Conservation (phyloP, 345 rosid genomes). For the Gossypium rotundifolium region DNA sequence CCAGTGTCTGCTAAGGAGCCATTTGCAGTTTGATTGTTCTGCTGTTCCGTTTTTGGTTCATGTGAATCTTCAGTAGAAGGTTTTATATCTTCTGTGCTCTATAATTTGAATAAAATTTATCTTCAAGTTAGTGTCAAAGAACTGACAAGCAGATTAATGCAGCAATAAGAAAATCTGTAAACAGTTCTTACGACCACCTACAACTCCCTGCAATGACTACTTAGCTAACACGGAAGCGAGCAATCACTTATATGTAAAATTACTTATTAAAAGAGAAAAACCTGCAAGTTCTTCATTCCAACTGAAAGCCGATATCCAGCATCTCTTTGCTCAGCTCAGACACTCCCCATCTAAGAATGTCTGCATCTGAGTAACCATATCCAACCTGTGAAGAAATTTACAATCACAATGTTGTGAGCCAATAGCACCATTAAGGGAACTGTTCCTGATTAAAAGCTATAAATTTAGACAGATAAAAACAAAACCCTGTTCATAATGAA, state of each 20-base stretch:
- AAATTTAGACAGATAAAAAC: neutral
- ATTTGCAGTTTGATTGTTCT: constrained; percentile 53
- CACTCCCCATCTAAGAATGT: constrained; percentile 6
- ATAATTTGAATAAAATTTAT: constrained; percentile 16
- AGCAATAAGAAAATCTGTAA: neutral
- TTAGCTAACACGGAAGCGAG: neutral
- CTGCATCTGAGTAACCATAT: neutral
- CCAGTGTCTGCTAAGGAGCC: constrained; percentile 73
- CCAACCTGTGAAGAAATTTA: constrained; percentile 15
- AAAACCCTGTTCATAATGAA: neutral
- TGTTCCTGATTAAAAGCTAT: neutral
- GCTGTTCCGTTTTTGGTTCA: constrained; percentile 69
- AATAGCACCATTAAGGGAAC: neutral
- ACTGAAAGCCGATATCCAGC: constrained; percentile 37
- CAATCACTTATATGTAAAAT: neutral
- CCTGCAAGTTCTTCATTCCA: constrained; percentile 75
- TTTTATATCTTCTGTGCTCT: constrained; percentile 67
- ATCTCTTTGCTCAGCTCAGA: constrained; percentile 35
- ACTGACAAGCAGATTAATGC: neutral
- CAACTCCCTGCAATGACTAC: neutral
- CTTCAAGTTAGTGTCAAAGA: constrained; percentile 15
- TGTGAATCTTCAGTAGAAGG: constrained; percentile 59
- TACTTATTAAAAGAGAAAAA: neutral
- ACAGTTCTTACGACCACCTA: neutral
- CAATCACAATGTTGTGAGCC: neutral